Base-by-base conservation (phyloP, 2,329 filamentous ascomycete species). In the Alternaria conjuncta region DNA sequence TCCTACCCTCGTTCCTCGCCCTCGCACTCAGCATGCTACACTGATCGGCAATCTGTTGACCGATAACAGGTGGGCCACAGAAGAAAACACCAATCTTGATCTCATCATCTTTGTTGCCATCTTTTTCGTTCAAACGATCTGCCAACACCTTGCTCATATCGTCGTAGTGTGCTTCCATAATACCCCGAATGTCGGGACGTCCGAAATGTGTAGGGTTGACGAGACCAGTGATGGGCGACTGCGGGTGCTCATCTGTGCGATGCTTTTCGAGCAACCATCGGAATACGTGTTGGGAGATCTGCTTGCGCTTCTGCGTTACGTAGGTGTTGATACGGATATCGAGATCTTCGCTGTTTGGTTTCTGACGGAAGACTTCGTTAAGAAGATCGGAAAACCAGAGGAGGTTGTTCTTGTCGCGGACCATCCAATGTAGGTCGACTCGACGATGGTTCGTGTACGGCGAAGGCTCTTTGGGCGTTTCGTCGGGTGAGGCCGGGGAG, bases 361-460 rank as follows among this genome's bases (percentile, higher is more conserved):
- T 78, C 20, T 83, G 77, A 6, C 79, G 79, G 8, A 76, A 70
- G 4, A 78, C 75, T 61, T 77, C 75, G 68, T 88, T 88, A 6
- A 88, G 81, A 0, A 88, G 82, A 66, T 86, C 83, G 0, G 86
- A 86, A 55, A 89, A 85, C 86, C 86, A 88, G 4, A 85, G 79
- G 0, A 88, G 80, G 55, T 86, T 82, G 73, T 87, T 87, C 60
- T 83, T 82, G 50, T 88, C 86, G 21, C 86, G 84, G 1, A 88
- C 86, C 66, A 86, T 86, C 86, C 87, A 88, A 74, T 88, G 86
- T 61, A 88, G 88, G 68, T 88, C 86, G 1, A 87, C 83, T 5
- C 86, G 82, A 32, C 86, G 82, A 65, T 85, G 84, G 21, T 78
- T 68, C 2, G 77, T 71, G 30, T 80, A 82, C 2, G 70, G 73